Evolutionary conservation across 148 eudicot species (phyloP), one percentile per base, ranked within the genome.

Genomic region (Amaranthus cruentus): DNA sequence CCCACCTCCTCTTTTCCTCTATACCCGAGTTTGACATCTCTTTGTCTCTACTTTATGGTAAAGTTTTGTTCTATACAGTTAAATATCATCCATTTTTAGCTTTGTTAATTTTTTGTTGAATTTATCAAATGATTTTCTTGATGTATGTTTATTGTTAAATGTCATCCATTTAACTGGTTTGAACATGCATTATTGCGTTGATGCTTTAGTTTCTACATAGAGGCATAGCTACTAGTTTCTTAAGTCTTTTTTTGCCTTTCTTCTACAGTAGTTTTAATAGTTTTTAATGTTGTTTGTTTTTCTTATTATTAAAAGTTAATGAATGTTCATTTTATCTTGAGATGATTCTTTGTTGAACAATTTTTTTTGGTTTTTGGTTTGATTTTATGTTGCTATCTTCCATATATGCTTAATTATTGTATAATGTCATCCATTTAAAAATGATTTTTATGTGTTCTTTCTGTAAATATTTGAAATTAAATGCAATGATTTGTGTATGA

Each of bases 1-100:
- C 72, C 73, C 70, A 13, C 70, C 12, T 73, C 44, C 14, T 43
- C 77, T 71, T 68, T 60, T 58, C 71, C 72, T 52, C 18, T 77
- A 15, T 21, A 59, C 47, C 62, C 77, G n/a, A 72, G 69, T 43
- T 42, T 61, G 7, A 68, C 76, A 49, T 66, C 65, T 76, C 83
- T n/a, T 77, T 53, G n/a, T 56, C 80, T 43, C 68, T 62, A 68
- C 51, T 80, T 77, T 70, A 68, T 57, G 87, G 87, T 86, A 70
- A 78, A 62, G 73, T 77, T 15, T n/a, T 7, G 21, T 59, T 62
- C 70, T 70, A 60, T 76, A 42, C 51, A n/a, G 3, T 9, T 76
- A 6, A 9, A 50, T 71, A 13, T 47, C 6, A 12, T 56, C 13
- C 13, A 56, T 28, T 4, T 52, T 63, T 42, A 13, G 47, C 55